These are phyloP conservation scores for Aspergillus transmontanensis DNA, from an alignment of 2,329 filamentous ascomycete species.

Conservation along the genomic window DNA sequence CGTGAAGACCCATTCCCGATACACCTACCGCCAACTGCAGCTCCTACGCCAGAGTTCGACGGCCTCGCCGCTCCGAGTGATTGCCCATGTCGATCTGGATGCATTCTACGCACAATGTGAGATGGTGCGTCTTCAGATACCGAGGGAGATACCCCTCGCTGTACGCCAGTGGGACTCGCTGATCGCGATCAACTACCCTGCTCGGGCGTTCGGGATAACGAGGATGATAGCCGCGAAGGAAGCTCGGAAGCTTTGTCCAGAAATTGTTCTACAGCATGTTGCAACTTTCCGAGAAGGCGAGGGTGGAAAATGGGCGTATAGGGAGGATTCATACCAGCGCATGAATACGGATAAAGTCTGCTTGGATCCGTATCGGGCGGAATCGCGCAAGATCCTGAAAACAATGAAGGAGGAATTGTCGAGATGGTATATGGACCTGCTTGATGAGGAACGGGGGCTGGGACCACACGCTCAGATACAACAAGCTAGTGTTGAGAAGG, in stretches of 20 bases:
- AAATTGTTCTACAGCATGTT: constrained; percentile 85
- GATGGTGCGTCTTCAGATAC: constrained; percentile 77
- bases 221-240: constrained; percentile 78
- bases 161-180: constrained; percentile 96
- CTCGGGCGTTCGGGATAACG: constrained; percentile 75
- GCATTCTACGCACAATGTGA: constrained; percentile 98
- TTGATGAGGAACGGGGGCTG: constrained; percentile 16
- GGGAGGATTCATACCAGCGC: constrained; percentile 74
- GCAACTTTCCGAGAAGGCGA: constrained; percentile 94
- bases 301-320: constrained; percentile 82
- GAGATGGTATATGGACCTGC: constrained; percentile 30
- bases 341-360: constrained; percentile 92
- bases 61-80: constrained; percentile 77
- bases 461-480: constrained; percentile 24
- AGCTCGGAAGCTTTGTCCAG: constrained; percentile 82
- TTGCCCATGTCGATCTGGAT: constrained; percentile 93
- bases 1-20: constrained; percentile 61
- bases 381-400: constrained; percentile 80
- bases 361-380: constrained; percentile 83
- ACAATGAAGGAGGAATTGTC: constrained; percentile 75
- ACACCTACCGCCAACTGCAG: constrained; percentile 80
- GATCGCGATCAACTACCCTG: constrained; percentile 95
- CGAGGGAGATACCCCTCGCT: constrained; percentile 78
- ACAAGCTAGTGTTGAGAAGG: constrained; percentile 76
- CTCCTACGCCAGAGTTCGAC: constrained; percentile 72